Percentiles rank a stretch among this genome's conserved stretches.
Conservation (phyloP, 2,329 filamentous ascomycete genomes). For the Aspergillus pseudonomiae region DNA sequence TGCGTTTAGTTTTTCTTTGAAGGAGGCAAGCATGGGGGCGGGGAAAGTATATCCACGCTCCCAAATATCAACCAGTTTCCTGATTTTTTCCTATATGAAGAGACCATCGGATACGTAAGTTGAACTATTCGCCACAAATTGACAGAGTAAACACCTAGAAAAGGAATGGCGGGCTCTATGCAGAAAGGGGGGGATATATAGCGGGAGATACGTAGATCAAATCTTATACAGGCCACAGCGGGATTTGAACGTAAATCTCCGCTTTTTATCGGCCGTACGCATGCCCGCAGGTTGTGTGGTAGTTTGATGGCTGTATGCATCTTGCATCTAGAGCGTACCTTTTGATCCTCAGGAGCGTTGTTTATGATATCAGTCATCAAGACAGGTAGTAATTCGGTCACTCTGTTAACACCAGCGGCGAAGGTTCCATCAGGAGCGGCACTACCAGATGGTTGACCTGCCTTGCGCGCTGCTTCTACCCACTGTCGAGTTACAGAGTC, state of each 20-base stretch:
- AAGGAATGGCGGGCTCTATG: conserved; percentile 29
- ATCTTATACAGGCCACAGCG: conserved; percentile 25
- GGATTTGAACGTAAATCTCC: conserved; percentile 36
- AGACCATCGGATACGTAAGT: conserved; percentile 54
- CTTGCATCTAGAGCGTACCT: conserved; percentile 70
- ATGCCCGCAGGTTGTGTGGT: conserved; percentile 38
- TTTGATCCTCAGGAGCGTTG: conserved; percentile 88
- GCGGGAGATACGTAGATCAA: conserved; percentile 30
- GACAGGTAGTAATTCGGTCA: conserved; percentile 89
- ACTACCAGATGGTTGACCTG: conserved; percentile 78
- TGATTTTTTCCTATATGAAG: conserved; percentile 83
- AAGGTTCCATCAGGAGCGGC: conserved; percentile 87
- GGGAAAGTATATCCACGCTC: conserved; percentile 94
- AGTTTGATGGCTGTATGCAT: conserved; percentile 24
- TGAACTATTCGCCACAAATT: conserved; percentile 38
- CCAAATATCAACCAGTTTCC: conserved; percentile 96
- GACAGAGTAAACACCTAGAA: conserved; percentile 23
- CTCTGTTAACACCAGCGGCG: conserved; percentile 92
- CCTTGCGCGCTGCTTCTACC: conserved; percentile 90
- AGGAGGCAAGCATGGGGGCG: conserved; percentile 72
- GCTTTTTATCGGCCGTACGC: conserved; percentile 24
- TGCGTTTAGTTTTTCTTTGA: conserved; percentile 77
- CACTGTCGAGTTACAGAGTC: conserved; percentile 99
- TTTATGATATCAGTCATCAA: conserved; percentile 95
- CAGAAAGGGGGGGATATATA: conserved; percentile 24